phyloP scores from a whole-genome alignment of 1,284 basidiomycete species.

The Singerocomus inundabilis region DNA sequence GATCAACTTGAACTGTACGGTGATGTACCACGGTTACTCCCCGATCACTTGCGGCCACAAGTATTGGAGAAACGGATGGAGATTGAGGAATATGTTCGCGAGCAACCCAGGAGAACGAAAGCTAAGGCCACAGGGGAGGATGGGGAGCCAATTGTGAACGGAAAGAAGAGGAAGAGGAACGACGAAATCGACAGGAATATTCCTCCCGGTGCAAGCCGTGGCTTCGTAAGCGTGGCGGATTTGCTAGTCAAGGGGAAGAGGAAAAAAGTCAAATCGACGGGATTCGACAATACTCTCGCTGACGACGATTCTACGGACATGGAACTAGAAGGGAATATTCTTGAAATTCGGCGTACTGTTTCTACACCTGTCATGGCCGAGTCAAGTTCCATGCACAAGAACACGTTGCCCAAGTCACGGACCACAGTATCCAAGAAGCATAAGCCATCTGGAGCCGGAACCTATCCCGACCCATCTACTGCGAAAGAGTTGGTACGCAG shows the following conservation, averaged over 20 bases:
- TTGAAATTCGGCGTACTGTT: conserved; percentile 46
- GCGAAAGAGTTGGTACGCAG: not conserved
- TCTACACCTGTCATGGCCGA: conserved; percentile 40
- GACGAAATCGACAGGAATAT: conserved; percentile 65
- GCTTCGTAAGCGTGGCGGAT: conserved; percentile 63
- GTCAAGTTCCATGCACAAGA: conserved; percentile 31
- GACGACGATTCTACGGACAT: conserved; percentile 63
- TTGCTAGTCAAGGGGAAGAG: conserved; percentile 45
- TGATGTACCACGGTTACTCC: conserved; percentile 87
- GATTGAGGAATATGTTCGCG: conserved; percentile 68
- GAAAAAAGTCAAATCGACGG: conserved; percentile 43
- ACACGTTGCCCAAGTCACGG: conserved; percentile 38
- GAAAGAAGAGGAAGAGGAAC: conserved; percentile 68
- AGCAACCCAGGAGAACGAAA: conserved; percentile 43
- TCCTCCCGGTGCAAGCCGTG: conserved; percentile 57
- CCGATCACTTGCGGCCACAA: conserved; percentile 72
- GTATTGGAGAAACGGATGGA: conserved; percentile 83
- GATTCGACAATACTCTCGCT: conserved; percentile 40
- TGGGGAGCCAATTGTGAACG: conserved; percentile 32
- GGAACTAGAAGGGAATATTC: conserved; percentile 53
- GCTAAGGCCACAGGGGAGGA: conserved; percentile 25
- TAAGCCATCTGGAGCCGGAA: conserved; percentile 35
- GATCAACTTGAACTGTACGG: conserved; percentile 88
- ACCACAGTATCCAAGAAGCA: conserved; percentile 26
- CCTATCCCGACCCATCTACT: not conserved